These are phyloP conservation scores for Ceriops tagal DNA, from an alignment of 345 rosid species.

Conservation along the genomic window DNA sequence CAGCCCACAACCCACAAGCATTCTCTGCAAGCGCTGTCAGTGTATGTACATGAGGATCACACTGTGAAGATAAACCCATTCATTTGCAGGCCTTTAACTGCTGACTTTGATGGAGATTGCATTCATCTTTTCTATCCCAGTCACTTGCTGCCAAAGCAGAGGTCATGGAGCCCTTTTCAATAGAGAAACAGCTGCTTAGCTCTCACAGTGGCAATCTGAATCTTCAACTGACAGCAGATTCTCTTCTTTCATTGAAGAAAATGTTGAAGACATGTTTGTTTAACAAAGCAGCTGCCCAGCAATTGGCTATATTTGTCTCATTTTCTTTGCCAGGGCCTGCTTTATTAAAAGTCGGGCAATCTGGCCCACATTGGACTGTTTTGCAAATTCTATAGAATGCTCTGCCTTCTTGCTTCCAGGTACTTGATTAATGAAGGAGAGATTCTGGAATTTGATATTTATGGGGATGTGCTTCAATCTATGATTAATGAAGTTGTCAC, in stretches of 20 bases:
- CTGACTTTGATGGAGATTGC: constrained; percentile 98
- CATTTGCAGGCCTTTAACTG: constrained; percentile 87
- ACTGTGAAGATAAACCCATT: constrained; percentile 90
- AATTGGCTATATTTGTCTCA: constrained; percentile 68
- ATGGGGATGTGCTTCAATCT: constrained; percentile 44
- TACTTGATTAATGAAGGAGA: constrained; percentile 59
- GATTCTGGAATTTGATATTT: constrained; percentile 42
- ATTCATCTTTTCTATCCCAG: constrained; percentile 94
- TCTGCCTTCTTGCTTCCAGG: constrained; percentile 55
- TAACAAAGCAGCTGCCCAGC: constrained; percentile 54
- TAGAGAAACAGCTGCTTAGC: constrained; percentile 90
- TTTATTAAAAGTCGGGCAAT: constrained; percentile 40
- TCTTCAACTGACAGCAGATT: constrained; percentile 71
- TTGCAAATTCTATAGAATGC: constrained; percentile 68
- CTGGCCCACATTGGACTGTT: constrained; percentile 62
- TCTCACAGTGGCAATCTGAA: constrained; percentile 82
- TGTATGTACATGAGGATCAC: constrained; percentile 89
- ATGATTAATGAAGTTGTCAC: constrained; percentile 58
- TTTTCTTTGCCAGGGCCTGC: constrained; percentile 67
- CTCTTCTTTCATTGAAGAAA: constrained; percentile 62
- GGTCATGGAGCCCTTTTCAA: constrained; percentile 82
- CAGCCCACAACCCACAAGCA: constrained; percentile 98
- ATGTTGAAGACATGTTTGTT: constrained; percentile 53
- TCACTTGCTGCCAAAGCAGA: constrained; percentile 91
- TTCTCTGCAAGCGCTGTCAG: constrained; percentile 86